Conservation (phyloP, 768 basidiomycete species). For the Dacryopinax primogenitus region DNA sequence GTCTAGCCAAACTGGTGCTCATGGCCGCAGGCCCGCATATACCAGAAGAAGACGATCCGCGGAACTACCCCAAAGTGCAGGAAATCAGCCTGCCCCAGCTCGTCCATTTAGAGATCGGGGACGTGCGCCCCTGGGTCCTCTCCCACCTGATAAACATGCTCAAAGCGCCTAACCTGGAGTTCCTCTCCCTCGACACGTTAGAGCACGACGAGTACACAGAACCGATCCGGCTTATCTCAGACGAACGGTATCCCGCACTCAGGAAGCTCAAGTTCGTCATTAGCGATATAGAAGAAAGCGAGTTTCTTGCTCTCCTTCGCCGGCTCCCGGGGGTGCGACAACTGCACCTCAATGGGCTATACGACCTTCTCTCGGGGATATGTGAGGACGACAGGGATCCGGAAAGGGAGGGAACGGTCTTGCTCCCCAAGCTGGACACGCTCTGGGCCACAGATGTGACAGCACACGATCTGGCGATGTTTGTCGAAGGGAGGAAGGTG, state of each 20-base stretch:
- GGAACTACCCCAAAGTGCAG: neutral
- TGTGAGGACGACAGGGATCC: neutral
- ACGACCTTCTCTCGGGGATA: neutral
- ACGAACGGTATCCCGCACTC: neutral
- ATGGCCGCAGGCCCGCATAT: neutral
- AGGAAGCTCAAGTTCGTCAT: neutral
- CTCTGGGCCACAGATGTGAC: neutral
- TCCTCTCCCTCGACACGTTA: neutral
- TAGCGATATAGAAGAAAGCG: neutral
- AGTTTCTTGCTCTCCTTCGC: neutral
- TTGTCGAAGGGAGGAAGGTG: neutral
- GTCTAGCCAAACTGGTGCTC: neutral
- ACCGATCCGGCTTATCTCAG: neutral
- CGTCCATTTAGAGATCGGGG: neutral
- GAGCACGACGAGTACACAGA: neutral
- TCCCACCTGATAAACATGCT: neutral
- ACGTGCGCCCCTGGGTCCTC: neutral
- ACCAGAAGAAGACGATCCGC: neutral
- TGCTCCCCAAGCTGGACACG: neutral
- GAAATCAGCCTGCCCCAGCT: neutral
- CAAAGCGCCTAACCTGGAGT: neutral
- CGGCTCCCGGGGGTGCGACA: neutral
- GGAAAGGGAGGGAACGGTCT: neutral
- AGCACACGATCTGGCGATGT: neutral
- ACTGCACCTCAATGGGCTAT: neutral